Evolutionary conservation across 139 green algal genomes (phyloP).

Genomic region (Spirogloea muscicola): DNA sequence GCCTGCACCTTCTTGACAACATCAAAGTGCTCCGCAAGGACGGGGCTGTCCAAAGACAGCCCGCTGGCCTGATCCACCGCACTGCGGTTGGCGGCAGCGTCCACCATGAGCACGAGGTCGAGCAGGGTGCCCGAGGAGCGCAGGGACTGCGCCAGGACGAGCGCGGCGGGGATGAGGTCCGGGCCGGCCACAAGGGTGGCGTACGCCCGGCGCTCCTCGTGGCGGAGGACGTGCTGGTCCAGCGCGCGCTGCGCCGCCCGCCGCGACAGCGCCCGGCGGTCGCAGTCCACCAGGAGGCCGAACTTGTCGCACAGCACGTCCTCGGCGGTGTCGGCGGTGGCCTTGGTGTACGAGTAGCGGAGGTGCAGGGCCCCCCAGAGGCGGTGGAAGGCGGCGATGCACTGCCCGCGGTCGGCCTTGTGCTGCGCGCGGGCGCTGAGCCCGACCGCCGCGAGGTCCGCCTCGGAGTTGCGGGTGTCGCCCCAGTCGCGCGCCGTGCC

Average conservation of each 20-base stretch:
- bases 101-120: slow-evolving; percentile 43
- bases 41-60: slow-evolving; percentile 2
- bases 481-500: slow-evolving; percentile 36
- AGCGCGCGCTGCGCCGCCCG: background rate
- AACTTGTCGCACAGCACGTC: slow-evolving; percentile 42
- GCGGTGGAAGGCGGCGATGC: slow-evolving; percentile 21
- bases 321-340: slow-evolving; percentile 18
- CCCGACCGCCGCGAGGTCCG: slow-evolving; percentile 24
- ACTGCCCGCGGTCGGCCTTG: slow-evolving; percentile 30
- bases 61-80: too few species aligned
- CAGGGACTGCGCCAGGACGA: slow-evolving; percentile 29
- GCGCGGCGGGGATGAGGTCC: slow-evolving; percentile 25
- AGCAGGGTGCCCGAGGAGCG: slow-evolving; percentile 26
- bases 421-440: slow-evolving; percentile 28
- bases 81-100: slow-evolving; percentile 1
- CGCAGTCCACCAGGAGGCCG: slow-evolving; percentile 29
- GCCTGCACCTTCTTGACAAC: slow-evolving; percentile 15
- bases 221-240: slow-evolving; percentile 6
- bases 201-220: slow-evolving; percentile 26
- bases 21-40: slow-evolving; percentile 28
- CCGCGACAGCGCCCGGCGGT: background rate
- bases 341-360: slow-evolving; percentile 38
- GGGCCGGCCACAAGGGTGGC: slow-evolving; percentile 24
- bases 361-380: slow-evolving; percentile 41
- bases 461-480: slow-evolving; percentile 40